Evolutionary conservation across 2,329 filamentous ascomycete genomes (phyloP).

Genomic region (Penicillium sp.): DNA sequence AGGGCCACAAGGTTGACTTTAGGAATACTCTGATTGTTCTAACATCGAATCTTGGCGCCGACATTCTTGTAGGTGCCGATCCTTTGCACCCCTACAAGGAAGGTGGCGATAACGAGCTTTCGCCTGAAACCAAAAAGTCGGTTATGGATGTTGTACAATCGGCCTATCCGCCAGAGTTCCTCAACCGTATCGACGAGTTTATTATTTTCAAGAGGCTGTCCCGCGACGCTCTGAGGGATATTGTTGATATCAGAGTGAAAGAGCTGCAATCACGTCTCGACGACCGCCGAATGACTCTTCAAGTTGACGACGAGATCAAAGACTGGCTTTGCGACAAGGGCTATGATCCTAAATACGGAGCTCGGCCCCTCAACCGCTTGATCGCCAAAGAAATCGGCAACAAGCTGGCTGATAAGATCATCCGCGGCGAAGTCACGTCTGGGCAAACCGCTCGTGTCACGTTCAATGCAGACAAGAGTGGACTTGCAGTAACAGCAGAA

Average conservation of each 20-base stretch:
- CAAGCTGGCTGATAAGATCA: conserved; percentile 80
- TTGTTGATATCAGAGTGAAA: conserved; percentile 80
- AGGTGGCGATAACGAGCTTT: conserved; percentile 58
- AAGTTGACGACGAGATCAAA: conserved; percentile 62
- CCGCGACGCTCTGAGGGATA: conserved; percentile 68
- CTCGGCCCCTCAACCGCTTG: conserved; percentile 78
- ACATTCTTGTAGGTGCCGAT: conserved; percentile 74
- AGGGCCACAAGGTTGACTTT: conserved; percentile 95
- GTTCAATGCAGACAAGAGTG: conserved; percentile 33
- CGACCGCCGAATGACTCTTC: conserved; percentile 70
- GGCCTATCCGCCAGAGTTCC: conserved; percentile 78
- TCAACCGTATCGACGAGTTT: conserved; percentile 94
- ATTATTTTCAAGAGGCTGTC: conserved; percentile 89
- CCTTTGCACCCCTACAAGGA: conserved; percentile 56
- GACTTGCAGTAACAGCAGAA: no score
- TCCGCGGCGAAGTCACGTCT: conserved; percentile 67
- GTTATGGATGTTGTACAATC: conserved; percentile 80
- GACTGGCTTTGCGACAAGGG: conserved; percentile 81
- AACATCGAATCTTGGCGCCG: conserved; percentile 86
- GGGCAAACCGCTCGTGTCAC: conserved; percentile 72
- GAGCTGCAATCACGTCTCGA: conserved; percentile 77
- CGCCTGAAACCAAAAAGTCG: conserved; percentile 62
- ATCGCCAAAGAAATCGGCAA: conserved; percentile 88
- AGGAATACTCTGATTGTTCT: conserved; percentile 92
- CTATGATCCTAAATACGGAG: conserved; percentile 86